Evolutionary conservation across 176 grass and related monocot genomes (phyloP), one percentile per base, ranked within the genome.

Genomic region (Triticum timopheevii): DNA sequence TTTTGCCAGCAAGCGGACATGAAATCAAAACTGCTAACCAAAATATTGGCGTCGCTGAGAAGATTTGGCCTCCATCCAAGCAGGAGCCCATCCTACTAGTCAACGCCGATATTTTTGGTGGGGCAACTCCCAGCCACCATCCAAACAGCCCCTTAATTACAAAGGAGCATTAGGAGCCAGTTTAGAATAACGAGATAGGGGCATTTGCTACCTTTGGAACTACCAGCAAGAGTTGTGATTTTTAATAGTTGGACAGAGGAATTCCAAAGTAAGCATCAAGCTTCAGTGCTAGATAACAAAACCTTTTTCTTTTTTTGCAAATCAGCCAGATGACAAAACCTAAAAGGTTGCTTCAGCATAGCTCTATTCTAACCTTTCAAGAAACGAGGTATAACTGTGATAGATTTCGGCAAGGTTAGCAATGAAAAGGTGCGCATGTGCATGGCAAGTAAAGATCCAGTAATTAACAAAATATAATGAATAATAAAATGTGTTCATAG

Each of bases 181-280:
- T 16, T 52, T 52, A 52, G 56, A 59, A 20, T 59, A 59, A 59
- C 56, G 7, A 59, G 7, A 59, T 59, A 74, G 1, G 20, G 15
- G 82, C 61, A 62, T 24, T 64, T 76, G 42, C 54, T 10, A 47
- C 23, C 38, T 28, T 45, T 1, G 40, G 31, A 7, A 76, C 58
- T 45, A 65, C 23, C 69, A 44, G 31, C 24, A 74, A 33, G 1
- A 83, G 4, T 35, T 75, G 9, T 24, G 72, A 75, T 47, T 79
- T 79, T 63, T 3, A 15, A 15, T 16, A 84, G 67, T 84, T 75
- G 24, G 64, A 30, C 11, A 65, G 19, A 76, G 8, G 77, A 59
- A 50, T 85, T 65, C 36, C 1, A 58, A 56, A 65, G 52, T 74
- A 58, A 20, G 78, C 67, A 64, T 62, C 27, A 80, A 81, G 80